Evolutionary conservation across 257 asterid species (phyloP).

Genomic region (Gentiana dahurica): DNA sequence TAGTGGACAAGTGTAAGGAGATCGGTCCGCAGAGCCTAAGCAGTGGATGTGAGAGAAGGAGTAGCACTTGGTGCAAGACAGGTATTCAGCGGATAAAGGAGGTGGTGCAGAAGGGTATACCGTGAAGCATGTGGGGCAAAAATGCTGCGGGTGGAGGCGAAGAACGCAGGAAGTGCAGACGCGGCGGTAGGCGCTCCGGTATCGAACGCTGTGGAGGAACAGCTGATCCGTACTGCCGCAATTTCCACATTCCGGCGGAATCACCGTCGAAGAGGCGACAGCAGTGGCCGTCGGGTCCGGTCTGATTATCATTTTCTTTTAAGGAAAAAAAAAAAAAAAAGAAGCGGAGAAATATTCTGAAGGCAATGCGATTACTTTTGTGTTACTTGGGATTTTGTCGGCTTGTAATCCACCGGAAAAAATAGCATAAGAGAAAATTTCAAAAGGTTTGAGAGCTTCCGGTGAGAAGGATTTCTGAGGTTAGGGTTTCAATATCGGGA

Average conservation of each 20-base stretch:
- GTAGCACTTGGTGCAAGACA: conserved; percentile 55
- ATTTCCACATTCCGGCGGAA: conserved; percentile 36
- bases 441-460: too few species aligned
- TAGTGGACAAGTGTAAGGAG: conserved; percentile 66
- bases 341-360: too few species aligned
- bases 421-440: too few species aligned
- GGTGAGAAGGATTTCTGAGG: too few species aligned
- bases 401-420: too few species aligned
- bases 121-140: conserved; percentile 79
- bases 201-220: conserved; percentile 67
- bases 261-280: conserved; percentile 11
- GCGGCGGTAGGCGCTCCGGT: conserved; percentile 56
- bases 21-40: conserved; percentile 25
- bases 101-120: conserved; percentile 37
- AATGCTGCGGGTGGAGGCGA: conserved; percentile 63
- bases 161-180: conserved; percentile 89
- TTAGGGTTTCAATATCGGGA: too few species aligned
- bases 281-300: conserved; percentile 23
- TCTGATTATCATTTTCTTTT: conserved; percentile 14
- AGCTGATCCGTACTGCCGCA: conserved; percentile 56
- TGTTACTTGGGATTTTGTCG: too few species aligned
- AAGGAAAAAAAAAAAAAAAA: too few species aligned
- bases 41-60: conserved; percentile 61
- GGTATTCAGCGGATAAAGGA: conserved; percentile 31
- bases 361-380: too few species aligned